Evolutionary conservation across 345 rosid genomes (phyloP).

Genomic region (Syzygium aqueum): DNA sequence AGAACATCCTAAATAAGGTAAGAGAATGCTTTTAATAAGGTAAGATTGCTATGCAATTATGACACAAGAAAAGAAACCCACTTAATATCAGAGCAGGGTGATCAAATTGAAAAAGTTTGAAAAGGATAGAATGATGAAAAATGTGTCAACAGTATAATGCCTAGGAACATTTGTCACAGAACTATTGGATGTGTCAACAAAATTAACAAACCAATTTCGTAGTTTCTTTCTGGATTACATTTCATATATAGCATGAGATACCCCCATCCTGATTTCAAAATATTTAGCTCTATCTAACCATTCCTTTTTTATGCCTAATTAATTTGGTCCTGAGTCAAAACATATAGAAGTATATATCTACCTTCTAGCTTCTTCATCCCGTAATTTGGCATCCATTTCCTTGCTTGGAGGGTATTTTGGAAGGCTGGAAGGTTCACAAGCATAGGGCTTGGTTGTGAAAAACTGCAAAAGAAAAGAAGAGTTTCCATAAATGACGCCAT

Average conservation of each 20-base stretch:
- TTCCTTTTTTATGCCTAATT: neutral
- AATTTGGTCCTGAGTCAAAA: neutral
- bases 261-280: neutral
- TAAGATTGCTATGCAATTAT: neutral
- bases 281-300: too few relatives aligned
- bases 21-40: neutral
- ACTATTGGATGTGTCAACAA: neutral
- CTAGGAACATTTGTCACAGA: neutral
- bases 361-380: conserved; percentile 89
- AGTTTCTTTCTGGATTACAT: neutral
- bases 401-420: conserved; percentile 81
- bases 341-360: conserved; percentile 2
- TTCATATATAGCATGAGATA: neutral
- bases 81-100: neutral
- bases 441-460: conserved; percentile 58
- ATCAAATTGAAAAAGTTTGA: neutral
- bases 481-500: neutral
- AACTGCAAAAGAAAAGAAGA: conserved; percentile 38
- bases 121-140: neutral
- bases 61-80: neutral
- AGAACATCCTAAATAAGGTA: neutral
- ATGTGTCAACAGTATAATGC: neutral
- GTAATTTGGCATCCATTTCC: conserved; percentile 74
- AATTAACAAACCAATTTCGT: neutral
- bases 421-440: conserved; percentile 74